A percentile compares a stretch with the other conserved stretches of the same genome.
Evolutionary conservation across 2,329 filamentous ascomycete species (phyloP).

Genomic region (Kalmusia sp.): DNA sequence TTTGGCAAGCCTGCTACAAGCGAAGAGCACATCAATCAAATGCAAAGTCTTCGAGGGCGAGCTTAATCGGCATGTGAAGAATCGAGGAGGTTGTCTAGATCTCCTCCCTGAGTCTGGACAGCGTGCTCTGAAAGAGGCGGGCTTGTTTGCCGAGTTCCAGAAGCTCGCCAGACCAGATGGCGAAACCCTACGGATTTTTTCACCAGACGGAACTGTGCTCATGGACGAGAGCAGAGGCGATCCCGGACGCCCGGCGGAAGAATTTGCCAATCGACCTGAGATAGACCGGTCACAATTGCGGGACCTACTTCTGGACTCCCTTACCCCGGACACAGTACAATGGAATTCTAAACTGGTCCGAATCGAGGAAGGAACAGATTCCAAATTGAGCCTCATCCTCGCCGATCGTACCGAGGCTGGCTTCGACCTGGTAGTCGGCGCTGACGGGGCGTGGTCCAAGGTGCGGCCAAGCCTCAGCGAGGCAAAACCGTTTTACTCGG

Average conservation of each 20-base stretch:
- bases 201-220: constrained; percentile 33
- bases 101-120: constrained; percentile 59
- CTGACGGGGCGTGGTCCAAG: constrained; percentile 54
- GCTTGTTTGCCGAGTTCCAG: constrained; percentile 56
- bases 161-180: constrained; percentile 46
- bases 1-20: constrained; percentile 59
- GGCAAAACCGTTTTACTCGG: constrained; percentile 52
- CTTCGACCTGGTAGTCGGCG: constrained; percentile 54
- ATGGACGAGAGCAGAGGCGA: constrained; percentile 16
- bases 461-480: constrained; percentile 22
- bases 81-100: constrained; percentile 56
- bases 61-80: constrained; percentile 12
- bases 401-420: constrained; percentile 36
- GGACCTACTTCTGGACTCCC: constrained; percentile 19
- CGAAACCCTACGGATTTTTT: constrained; percentile 47
- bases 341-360: constrained; percentile 6
- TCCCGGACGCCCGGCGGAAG: not conserved
- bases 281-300: constrained; percentile 25
- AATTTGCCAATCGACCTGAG: constrained; percentile 22
- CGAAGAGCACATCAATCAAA: constrained; percentile 51
- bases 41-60: constrained; percentile 56
- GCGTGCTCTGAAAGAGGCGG: constrained; percentile 56
- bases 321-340: constrained; percentile 26
- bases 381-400: constrained; percentile 24
- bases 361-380: constrained; percentile 12